Evolutionary conservation across 2,329 filamentous ascomycete genomes (phyloP), one percentile per base, ranked within the genome.

Genomic region (Aureobasidium sp.): DNA sequence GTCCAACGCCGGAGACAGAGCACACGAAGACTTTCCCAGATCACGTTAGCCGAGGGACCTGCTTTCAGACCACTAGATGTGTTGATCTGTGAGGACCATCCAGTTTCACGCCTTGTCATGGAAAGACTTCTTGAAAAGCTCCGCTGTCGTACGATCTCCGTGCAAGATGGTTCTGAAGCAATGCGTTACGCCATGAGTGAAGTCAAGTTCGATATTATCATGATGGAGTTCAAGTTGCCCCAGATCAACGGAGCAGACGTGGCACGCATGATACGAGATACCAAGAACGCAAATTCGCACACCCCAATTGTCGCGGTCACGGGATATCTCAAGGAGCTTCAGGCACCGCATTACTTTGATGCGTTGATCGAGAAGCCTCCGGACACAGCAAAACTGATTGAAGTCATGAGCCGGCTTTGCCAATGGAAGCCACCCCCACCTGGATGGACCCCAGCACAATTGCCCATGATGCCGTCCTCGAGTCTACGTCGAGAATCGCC

Each of bases 151-250:
- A 97, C 93, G 9, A 94, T 99, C 69, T 91, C 90, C 2, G 93
- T 94, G 5, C 83, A 87, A 3, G 96, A 92, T 68, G 94, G 94
- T 0, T 87, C 90, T 0, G 94, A 99, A 71, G 94, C 93, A 12
- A 88, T 96, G 69, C 86, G 93, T 24, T 96, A 94, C 75, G 91
- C 94, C 31, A 90, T 96, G 81, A 93, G 93, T 70, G 93, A 97
- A 71, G 93, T 99, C 71, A 96, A 97, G 71, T 99, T 97, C 71
- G 94, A 99, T 75, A 91, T 97, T 68, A 97, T 99, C 72, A 94
- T 99, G 80, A 93, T 96, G 74, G 94, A 99, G 75, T 97, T 91
- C 77, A 95, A 93, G 72, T 79, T 99, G 49, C 93, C 94, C 11
- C 91, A 96, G 70, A 91, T 97, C 70, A 97, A 91, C 68, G 94